phyloP scores from a whole-genome alignment of 2,329 filamentous ascomycete genomes.

The Neoscytalidium dimidiatum region DNA sequence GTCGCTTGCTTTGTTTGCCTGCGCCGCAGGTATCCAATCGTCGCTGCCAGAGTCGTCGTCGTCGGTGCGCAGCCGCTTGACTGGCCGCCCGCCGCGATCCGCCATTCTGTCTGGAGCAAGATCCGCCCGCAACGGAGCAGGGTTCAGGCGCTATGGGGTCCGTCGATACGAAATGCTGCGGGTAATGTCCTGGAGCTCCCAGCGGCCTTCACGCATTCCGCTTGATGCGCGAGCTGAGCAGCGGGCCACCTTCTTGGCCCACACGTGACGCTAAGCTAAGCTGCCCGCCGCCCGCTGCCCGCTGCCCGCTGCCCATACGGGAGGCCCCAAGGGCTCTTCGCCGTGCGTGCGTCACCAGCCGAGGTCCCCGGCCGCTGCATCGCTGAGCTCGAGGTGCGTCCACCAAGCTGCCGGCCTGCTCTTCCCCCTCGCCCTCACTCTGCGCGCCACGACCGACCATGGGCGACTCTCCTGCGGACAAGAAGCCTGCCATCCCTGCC shows the following conservation, averaged over 20 bases:
- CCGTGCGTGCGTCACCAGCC: conserved; percentile 15
- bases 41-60: conserved; percentile 37
- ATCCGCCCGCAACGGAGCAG: background rate
- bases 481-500: conserved; percentile 26
- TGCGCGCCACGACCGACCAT: background rate
- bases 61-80: conserved; percentile 44
- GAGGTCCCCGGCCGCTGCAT: conserved; percentile 2
- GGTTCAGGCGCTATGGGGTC: background rate
- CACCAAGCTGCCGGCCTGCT: background rate
- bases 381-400: background rate
- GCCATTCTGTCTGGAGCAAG: background rate
- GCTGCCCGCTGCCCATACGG: too few species aligned
- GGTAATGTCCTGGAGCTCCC: background rate
- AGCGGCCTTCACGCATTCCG: conserved; percentile 8
- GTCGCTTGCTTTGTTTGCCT: conserved; percentile 22
- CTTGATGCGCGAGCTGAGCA: conserved; percentile 10
- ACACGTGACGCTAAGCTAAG: background rate
- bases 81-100: conserved; percentile 25
- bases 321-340: too few species aligned
- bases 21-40: conserved; percentile 31
- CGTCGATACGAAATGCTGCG: conserved; percentile 12
- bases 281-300: background rate
- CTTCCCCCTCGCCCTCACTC: background rate
- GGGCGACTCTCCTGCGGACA: background rate
- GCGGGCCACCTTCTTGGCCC: conserved; percentile 7